Evolutionary conservation across 192 early-diverging fungal genomes (phyloP).

Genomic region (Haplosporangium gracile): DNA sequence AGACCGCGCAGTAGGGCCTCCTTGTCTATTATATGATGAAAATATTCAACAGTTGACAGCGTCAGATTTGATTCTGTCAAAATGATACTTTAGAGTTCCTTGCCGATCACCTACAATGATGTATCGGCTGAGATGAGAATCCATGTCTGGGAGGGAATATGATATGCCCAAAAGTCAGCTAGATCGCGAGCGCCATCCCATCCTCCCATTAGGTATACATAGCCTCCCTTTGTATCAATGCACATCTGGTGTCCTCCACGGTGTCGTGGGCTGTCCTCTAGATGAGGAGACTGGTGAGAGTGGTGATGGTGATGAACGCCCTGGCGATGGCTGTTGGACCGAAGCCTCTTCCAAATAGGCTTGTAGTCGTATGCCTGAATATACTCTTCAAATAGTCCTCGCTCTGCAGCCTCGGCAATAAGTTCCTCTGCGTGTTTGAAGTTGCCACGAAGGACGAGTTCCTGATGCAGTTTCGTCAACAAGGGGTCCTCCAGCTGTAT

Average conservation of each 20-base stretch:
- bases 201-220: constrained; percentile 93
- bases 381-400: constrained; percentile 81
- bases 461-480: constrained; percentile 79
- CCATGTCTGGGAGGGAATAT: constrained; percentile 76
- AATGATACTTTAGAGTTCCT: background rate
- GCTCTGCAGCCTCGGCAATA: constrained; percentile 69
- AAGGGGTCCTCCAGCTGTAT: constrained; percentile 85
- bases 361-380: constrained; percentile 77
- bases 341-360: constrained; percentile 60
- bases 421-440: constrained; percentile 82
- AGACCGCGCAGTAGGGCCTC: constrained; percentile 89
- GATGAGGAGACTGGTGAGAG: constrained; percentile 23
- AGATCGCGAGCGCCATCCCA: constrained; percentile 93
- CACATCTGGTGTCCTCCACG: constrained; percentile 99
- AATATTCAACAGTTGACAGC: background rate
- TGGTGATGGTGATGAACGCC: constrained; percentile 44
- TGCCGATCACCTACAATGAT: constrained; percentile 58
- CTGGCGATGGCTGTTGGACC: constrained; percentile 28
- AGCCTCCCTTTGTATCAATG: constrained; percentile 74
- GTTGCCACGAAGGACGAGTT: constrained; percentile 77
- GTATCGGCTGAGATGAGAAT: constrained; percentile 84
- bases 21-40: constrained; percentile 64
- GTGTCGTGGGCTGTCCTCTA: constrained; percentile 65
- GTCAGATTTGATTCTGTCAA: too few relatives aligned
- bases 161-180: constrained; percentile 91